Base-by-base conservation (phyloP, 495 filamentous ascomycete species). In the Penicillium arizonense region DNA sequence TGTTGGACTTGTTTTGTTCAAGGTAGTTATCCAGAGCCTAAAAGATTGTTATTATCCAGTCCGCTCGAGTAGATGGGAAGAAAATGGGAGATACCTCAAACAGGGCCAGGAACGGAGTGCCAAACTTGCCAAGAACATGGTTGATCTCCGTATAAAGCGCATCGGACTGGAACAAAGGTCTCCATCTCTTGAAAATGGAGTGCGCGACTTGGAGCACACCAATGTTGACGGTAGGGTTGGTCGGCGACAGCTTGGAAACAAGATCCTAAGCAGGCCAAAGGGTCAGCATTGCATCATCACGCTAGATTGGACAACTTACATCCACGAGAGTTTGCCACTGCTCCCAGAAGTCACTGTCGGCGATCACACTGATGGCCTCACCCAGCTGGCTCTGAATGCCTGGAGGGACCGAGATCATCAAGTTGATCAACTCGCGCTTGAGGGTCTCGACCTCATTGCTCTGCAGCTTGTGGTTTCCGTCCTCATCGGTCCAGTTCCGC, bases 181-280 rank as follows among this genome's bases (percentile, higher is more conserved):
- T 81, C 95, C 95, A 99, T 53, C 94, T 79, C 71, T 87, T 89
- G 78, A 97, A 99, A 59, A 99, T 97, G 5, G 93, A 96, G 72
- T 99, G 95, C 39, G 95, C 95, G 37, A 99, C 95, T 71, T 93
- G 89, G 50, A 99, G 76, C 10, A 99, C 91, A 53, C 95, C 95
- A 65, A 90, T 92, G 69, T 96, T 97, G 61, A 86, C 78, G 55
- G 82, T 80, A 52, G 83, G 80, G 64, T 97, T 87, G 53, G 85
- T 82, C 5, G 83, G 79, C 11, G 89, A 87, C 16, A 97, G 79
- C 37, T 91, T 87, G 14, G 87, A 89, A 47, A 97, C 91, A 49
- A 99, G 84, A 68, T 98, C 93, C 83, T 90, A 39, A 11, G 24
- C 37, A 36, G 33, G 39, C 40, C 8, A 13, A 39, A 46, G 20